Conservation (phyloP, 192 early-diverging fungal genomes). For the Allomyces javanicus region DNA sequence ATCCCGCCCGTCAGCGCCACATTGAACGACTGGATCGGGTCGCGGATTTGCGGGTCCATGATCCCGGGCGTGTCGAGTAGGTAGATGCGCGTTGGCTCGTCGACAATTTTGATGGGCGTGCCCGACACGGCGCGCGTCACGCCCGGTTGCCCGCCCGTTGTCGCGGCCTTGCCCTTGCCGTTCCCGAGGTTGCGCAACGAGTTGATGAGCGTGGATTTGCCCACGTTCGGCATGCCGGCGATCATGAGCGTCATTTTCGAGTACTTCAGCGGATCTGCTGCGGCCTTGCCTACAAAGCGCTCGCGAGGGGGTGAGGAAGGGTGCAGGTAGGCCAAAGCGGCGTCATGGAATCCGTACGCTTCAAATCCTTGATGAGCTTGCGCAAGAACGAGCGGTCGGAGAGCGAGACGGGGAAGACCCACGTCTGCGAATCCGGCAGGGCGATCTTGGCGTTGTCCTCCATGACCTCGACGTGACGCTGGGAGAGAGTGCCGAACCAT, state of each 20-base stretch:
- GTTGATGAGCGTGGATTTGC: conserved; percentile 85
- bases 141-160: conserved; percentile 68
- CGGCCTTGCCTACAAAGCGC: neutral
- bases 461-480: no score
- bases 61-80: conserved; percentile 85
- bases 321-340: conserved; percentile 30
- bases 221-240: conserved; percentile 91
- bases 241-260: conserved; percentile 45
- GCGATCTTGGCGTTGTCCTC: no score
- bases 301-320: neutral
- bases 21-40: conserved; percentile 65
- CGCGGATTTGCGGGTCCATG: conserved; percentile 68
- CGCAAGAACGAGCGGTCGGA: neutral
- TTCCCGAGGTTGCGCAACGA: conserved; percentile 59
- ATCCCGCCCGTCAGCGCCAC: conserved; percentile 81
- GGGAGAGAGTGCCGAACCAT: no score
- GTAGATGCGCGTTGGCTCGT: conserved; percentile 67
- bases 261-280: neutral
- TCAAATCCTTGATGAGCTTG: conserved; percentile 15
- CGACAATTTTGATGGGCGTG: conserved; percentile 47
- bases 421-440: no score
- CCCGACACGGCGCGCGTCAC: conserved; percentile 57
- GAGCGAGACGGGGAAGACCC: neutral
- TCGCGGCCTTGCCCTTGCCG: conserved; percentile 54
- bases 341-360: conserved; percentile 24